Percentiles rank a stretch among this genome's conserved stretches.
phyloP scores from a whole-genome alignment of 176 grass and related monocot genomes.

The Melocanna baccifera region DNA sequence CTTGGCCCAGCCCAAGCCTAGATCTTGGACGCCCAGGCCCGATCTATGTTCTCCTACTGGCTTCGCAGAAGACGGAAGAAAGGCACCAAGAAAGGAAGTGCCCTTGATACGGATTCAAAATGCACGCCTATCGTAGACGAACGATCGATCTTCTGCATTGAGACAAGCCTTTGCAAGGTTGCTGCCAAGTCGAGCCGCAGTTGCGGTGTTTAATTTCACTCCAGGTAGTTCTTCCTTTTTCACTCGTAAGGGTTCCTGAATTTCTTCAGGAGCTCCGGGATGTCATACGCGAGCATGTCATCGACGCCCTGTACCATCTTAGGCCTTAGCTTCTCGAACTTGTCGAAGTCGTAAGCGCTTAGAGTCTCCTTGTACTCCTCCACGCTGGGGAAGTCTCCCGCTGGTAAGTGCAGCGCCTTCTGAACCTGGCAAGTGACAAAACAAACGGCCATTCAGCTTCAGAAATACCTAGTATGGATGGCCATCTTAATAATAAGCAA shows the following conservation, averaged over 20 bases:
- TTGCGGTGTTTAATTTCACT: neutral
- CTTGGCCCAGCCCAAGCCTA: neutral
- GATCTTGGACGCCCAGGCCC: neutral
- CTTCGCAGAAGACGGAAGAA: neutral
- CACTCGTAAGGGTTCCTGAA: conserved; percentile 91
- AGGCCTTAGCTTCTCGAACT: conserved; percentile 91
- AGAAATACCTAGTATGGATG: too few species aligned
- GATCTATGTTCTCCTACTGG: neutral
- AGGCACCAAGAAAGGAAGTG: neutral
- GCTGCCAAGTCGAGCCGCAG: neutral
- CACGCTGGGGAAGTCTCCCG: neutral
- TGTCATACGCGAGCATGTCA: conserved; percentile 90
- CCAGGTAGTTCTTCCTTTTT: neutral
- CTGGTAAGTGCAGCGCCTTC: too few species aligned
- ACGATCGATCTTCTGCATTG: neutral
- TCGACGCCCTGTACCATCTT: conserved; percentile 91
- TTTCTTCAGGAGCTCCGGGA: conserved; percentile 73
- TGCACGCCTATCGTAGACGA: neutral
- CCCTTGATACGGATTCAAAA: neutral
- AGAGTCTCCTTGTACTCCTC: neutral
- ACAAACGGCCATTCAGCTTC: too few species aligned
- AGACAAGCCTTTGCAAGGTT: neutral
- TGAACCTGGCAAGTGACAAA: too few species aligned
- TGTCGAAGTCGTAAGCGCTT: conserved; percentile 66
- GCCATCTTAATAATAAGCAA: too few species aligned